Evolutionary conservation across 139 green algal species (phyloP), one percentile per base, ranked within the genome.

Genomic region (Picochlorum sp.): DNA sequence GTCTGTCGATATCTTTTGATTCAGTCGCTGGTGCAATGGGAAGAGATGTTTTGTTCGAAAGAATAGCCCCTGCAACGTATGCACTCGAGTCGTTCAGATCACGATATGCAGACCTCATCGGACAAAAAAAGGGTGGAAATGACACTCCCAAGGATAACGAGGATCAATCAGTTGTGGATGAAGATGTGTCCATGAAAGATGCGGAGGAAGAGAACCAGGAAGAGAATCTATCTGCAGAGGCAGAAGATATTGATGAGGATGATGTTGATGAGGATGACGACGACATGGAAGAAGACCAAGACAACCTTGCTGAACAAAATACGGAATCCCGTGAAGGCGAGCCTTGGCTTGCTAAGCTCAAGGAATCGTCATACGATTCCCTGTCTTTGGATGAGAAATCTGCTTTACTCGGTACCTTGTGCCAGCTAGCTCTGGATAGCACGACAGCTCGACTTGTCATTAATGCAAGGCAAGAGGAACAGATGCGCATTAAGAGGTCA

Each of bases 21-120:
- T 78, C 73, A 49, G 75, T 96, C 4, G 76, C 78, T 2, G 87
- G 83, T 14, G 83, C 83, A 1, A 68, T 97, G 51, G 79, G 74
- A 0, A 62, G 87, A 3, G 91, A 97, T 66, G 62, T 83, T 10
- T 63, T 97, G 4, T 97, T 97, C 66, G 55, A 59, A 4, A 71
- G 79, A 34, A 71, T 92, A 14, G 80, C 81, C 14, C 81, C 83
- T 6, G 80, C 79, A 47, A 92, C 80, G 8, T 97, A 86, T 57
- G 87, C 88, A 3, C 82, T 96, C 44, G 67, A 84, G 54, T 71
- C 54, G 13, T 62, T 47, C 49, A 71, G 38, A 14, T 45, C 34
- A 10, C 37, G 38, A 16, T 26, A 59, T 21, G 15, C 14, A n/a
- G 38, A 66, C 15, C 28, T 54, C 10, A 45, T 14, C 23, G 15